Conservation (phyloP, 768 basidiomycete species). For the Xerocomellus intermedius region DNA sequence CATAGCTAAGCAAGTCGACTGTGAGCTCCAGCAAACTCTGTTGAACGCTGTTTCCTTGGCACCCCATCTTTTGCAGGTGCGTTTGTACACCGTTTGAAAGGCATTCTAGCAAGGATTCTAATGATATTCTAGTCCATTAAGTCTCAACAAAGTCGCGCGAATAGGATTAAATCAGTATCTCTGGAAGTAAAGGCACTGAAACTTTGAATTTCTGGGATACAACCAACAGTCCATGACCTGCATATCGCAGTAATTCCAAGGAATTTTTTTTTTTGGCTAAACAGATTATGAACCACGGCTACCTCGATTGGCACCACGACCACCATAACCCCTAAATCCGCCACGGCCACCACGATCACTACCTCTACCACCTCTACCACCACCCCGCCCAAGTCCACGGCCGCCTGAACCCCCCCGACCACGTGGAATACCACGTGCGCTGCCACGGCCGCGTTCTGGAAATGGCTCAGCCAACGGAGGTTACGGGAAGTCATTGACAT, state of each 20-base stretch:
- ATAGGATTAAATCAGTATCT: constrained; percentile 43
- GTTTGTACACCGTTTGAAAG: constrained; percentile 5
- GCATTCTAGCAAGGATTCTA: background rate
- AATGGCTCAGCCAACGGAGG: constrained; percentile 30
- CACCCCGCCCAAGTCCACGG: constrained; percentile 38
- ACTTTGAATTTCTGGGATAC: constrained; percentile 29
- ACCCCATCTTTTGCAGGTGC: constrained; percentile 53
- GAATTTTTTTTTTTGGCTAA: background rate
- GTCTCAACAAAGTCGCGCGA: constrained; percentile 51
- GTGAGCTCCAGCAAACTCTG: constrained; percentile 26
- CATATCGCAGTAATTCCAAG: background rate
- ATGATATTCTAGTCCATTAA: constrained; percentile 40
- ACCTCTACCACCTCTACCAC: constrained; percentile 38
- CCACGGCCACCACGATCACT: constrained; percentile 45
- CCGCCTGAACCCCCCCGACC: constrained; percentile 27
- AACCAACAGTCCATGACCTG: background rate
- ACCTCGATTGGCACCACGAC: constrained; percentile 41
- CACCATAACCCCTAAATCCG: constrained; percentile 46
- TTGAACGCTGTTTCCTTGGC: constrained; percentile 40
- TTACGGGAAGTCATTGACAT: constrained; percentile 4
- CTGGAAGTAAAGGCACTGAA: constrained; percentile 52
- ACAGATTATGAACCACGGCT: constrained; percentile 47
- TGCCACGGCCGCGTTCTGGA: constrained; percentile 47
- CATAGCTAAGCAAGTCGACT: constrained; percentile 22
- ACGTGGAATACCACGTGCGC: constrained; percentile 24